phyloP scores from a whole-genome alignment of 257 asterid genomes.

The Petunia axillaris region DNA sequence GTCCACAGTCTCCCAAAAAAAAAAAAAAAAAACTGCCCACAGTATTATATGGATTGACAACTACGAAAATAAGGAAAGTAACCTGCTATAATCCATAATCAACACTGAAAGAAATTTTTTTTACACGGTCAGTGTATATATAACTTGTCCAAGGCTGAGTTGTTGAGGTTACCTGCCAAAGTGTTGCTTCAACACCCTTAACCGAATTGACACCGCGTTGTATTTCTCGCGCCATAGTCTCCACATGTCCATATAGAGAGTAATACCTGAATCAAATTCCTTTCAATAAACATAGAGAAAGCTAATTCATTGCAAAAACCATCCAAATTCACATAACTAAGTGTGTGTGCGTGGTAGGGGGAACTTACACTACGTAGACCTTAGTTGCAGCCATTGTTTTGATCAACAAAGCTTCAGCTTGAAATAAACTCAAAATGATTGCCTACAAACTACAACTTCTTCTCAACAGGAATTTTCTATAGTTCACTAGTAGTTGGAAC shows the following conservation, averaged over 20 bases:
- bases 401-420: no score
- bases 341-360: background rate
- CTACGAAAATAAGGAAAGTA: background rate
- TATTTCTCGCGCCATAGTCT: slow-evolving; percentile 78
- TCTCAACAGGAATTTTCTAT: background rate
- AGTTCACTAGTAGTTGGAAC: background rate
- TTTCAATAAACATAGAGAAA: background rate
- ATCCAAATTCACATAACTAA: background rate
- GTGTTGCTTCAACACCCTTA: slow-evolving; percentile 80
- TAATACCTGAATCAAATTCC: slow-evolving; percentile 53
- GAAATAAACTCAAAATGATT: no score
- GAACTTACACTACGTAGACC: slow-evolving; percentile 74
- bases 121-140: background rate
- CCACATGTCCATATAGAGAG: slow-evolving; percentile 88
- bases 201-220: slow-evolving; percentile 76
- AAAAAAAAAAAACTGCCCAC: no score
- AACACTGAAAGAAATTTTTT: background rate
- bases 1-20: background rate
- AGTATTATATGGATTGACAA: background rate
- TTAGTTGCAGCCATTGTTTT: slow-evolving; percentile 54
- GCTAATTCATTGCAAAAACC: background rate
- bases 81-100: background rate
- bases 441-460: background rate
- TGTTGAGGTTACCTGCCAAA: slow-evolving; percentile 63
- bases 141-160: background rate